Percentiles rank a stretch among this genome's conserved stretches.
Conservation (phyloP, 306 rosid species). For the Quillaja saponaria region DNA sequence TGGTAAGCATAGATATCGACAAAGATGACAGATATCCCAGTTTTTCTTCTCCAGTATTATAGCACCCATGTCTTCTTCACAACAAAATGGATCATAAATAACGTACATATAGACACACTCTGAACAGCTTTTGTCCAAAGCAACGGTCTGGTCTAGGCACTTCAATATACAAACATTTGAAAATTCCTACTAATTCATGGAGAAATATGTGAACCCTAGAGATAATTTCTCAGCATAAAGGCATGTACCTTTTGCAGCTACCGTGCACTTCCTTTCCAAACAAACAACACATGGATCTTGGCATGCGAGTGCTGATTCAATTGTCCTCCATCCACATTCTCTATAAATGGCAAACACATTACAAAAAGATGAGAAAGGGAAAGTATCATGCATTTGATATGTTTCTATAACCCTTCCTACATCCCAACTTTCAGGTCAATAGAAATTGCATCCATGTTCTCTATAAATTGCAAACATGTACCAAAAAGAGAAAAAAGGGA, state of each 20-base stretch:
- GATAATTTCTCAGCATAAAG: constrained; percentile 21
- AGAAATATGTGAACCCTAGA: not conserved
- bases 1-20: constrained; percentile 5
- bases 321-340: constrained; percentile 85
- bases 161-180: not conserved
- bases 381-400: not conserved
- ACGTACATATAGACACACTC: not conserved
- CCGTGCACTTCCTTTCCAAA: constrained; percentile 85
- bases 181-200: not conserved
- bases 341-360: constrained; percentile 43
- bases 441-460: constrained; percentile 30
- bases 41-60: constrained; percentile 9
- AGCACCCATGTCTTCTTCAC: constrained; percentile 4
- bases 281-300: constrained; percentile 93
- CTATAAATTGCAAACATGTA: constrained; percentile 43
- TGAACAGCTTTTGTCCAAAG: not conserved
- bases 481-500: no score
- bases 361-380: no score
- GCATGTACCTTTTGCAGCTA: constrained; percentile 82
- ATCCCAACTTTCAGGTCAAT: not conserved
- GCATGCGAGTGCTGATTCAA: constrained; percentile 59
- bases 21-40: constrained; percentile 14
- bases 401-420: no score
- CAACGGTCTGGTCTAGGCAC: not conserved
- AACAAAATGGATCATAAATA: constrained; percentile 8